These are phyloP conservation scores for Kodamaea arcana DNA, from an alignment of 1,139 yeast species.

Conservation along the genomic window DNA sequence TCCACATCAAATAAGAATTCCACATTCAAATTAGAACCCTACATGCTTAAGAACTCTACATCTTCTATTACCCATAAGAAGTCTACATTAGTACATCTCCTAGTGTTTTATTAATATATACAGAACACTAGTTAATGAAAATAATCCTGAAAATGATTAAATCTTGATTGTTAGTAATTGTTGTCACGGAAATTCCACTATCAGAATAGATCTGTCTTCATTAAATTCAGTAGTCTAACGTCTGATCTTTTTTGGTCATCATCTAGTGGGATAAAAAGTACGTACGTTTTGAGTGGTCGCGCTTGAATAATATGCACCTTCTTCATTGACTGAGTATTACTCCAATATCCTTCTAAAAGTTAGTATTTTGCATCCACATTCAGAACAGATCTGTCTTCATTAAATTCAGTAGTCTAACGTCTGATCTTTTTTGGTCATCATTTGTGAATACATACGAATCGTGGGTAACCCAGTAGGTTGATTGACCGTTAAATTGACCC, in stretches of 20 bases:
- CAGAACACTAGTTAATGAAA: too few relatives aligned
- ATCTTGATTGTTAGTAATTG: constrained; percentile 2
- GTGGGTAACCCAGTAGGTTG: neutral
- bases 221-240: constrained; percentile 30
- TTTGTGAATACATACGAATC: constrained; percentile 1
- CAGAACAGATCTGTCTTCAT: constrained; percentile 30
- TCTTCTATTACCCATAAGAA: too few relatives aligned
- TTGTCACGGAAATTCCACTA: constrained; percentile 2
- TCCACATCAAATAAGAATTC: too few relatives aligned
- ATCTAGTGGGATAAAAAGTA: constrained; percentile 7
- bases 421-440: constrained; percentile 30
- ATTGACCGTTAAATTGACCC: constrained; percentile 7
- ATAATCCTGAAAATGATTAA: too few relatives aligned
- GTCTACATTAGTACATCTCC: too few relatives aligned
- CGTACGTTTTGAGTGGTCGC: neutral
- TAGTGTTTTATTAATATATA: too few relatives aligned
- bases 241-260: constrained; percentile 30
- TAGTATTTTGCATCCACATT: constrained; percentile 5
- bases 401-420: constrained; percentile 30
- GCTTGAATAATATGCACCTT: neutral
- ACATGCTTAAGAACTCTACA: too few relatives aligned
- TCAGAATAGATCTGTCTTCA: constrained; percentile 31
- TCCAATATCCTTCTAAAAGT: neutral
- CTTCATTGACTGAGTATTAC: neutral
- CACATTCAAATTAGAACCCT: too few relatives aligned